Conservation (phyloP, 495 filamentous ascomycete genomes). For the Penicillium canariense region DNA sequence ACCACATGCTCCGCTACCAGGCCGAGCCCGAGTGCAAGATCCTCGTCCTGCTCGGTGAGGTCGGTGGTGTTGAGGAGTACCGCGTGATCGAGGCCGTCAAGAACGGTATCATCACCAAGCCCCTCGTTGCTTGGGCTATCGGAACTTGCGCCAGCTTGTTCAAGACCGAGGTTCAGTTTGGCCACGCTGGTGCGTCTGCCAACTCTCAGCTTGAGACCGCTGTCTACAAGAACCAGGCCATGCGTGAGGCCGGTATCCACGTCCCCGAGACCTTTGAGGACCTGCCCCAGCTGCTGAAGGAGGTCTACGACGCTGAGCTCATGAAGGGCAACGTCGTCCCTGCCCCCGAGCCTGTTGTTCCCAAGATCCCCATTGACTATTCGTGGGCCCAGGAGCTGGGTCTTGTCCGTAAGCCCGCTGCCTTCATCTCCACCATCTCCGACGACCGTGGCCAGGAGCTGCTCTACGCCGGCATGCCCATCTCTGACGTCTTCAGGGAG, state of each 20-base stretch:
- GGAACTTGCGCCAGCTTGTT: constrained; percentile 99
- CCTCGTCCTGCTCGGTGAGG: constrained; percentile 91
- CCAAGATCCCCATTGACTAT: constrained; percentile 99
- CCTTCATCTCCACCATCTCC: constrained; percentile 99
- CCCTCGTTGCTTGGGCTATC: constrained; percentile 98
- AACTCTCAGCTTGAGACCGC: constrained; percentile 99
- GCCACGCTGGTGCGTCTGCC: constrained; percentile 96
- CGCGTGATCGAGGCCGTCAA: constrained; percentile 98
- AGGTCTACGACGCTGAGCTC: constrained; percentile 83
- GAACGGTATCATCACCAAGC: constrained; percentile 91
- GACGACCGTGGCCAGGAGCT: constrained; percentile 99
- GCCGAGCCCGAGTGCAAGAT: constrained; percentile 96
- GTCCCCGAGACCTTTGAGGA: constrained; percentile 98
- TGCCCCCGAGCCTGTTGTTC: constrained; percentile 81
- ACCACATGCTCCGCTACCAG: constrained; percentile 94
- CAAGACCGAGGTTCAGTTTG: constrained; percentile 99
- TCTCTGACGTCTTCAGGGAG: constrained; percentile 98
- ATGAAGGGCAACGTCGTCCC: constrained; percentile 80
- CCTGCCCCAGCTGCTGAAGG: constrained; percentile 68
- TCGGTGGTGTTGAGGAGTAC: constrained; percentile 99
- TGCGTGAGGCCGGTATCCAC: constrained; percentile 90
- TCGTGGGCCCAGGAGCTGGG: constrained; percentile 99
- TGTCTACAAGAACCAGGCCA: constrained; percentile 90
- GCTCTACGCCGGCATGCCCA: constrained; percentile 97
- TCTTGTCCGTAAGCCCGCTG: constrained; percentile 98